A percentile compares a stretch with the other conserved stretches of the same genome.
Evolutionary conservation across 129 eudicot genomes (phyloP).

Genomic region (Silybum marianum): DNA sequence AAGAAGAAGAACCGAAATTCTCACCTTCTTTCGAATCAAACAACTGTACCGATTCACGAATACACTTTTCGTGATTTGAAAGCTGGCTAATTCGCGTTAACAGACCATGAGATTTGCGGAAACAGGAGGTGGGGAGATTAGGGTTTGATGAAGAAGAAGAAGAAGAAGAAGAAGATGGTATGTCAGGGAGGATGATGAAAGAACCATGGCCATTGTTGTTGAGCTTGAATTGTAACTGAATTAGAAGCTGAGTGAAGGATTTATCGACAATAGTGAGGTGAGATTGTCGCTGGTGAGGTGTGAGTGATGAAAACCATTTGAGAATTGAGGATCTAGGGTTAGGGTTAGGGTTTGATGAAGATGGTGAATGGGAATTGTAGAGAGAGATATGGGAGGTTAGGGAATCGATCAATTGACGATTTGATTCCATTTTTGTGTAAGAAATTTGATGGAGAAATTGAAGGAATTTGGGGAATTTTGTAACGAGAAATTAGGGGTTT

Average conservation of each 20-base stretch:
- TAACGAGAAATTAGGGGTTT: slow-evolving; percentile 25
- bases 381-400: slow-evolving; percentile 87
- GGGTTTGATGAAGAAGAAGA: slow-evolving; percentile 25
- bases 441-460: slow-evolving; percentile 20
- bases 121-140: slow-evolving; percentile 59
- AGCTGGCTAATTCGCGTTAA: slow-evolving; percentile 41
- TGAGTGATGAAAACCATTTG: slow-evolving; percentile 79
- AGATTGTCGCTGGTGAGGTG: slow-evolving; percentile 70
- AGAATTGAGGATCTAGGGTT: slow-evolving; percentile 59
- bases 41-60: slow-evolving; percentile 44
- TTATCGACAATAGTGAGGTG: slow-evolving; percentile 61
- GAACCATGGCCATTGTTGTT: slow-evolving; percentile 40
- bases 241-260: slow-evolving; percentile 52
- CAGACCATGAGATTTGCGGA: slow-evolving; percentile 59
- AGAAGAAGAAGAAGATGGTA: slow-evolving; percentile 29
- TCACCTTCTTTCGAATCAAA: slow-evolving; percentile 77
- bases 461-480: slow-evolving; percentile 2
- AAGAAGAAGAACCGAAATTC: background rate
- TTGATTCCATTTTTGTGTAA: slow-evolving; percentile 52
- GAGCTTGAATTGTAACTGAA: slow-evolving; percentile 52
- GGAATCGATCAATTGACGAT: slow-evolving; percentile 63
- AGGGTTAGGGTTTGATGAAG: slow-evolving; percentile 32
- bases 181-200: slow-evolving; percentile 73
- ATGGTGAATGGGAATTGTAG: slow-evolving; percentile 45
- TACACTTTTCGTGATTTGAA: slow-evolving; percentile 31